phyloP scores from a whole-genome alignment of 2,329 filamentous ascomycete species.

The Emmonsiellopsis sp. region DNA sequence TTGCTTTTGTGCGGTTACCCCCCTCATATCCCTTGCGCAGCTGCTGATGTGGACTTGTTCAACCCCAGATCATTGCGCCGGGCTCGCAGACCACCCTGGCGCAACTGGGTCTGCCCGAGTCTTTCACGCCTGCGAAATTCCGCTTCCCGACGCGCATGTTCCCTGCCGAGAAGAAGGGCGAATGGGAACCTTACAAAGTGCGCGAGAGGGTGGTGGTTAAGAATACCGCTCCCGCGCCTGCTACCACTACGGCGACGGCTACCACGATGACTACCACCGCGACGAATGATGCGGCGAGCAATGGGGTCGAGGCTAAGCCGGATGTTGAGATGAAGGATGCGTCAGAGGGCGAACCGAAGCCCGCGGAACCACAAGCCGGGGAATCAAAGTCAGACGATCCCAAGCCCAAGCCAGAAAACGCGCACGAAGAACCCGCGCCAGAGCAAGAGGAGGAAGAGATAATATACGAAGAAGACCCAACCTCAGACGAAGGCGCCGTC shows the following conservation, averaged over 20 bases:
- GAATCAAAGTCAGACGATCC: slow-evolving; percentile 14
- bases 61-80: slow-evolving; percentile 40
- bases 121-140: slow-evolving; percentile 79
- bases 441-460: slow-evolving; percentile 35
- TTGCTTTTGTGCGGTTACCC: neutral
- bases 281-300: slow-evolving; percentile 10
- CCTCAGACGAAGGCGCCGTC: slow-evolving; percentile 78
- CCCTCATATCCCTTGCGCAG: neutral
- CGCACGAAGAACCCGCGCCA: slow-evolving; percentile 19
- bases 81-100: slow-evolving; percentile 86
- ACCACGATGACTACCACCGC: slow-evolving; percentile 6
- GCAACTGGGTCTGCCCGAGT: slow-evolving; percentile 79
- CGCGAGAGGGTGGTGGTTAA: slow-evolving; percentile 39
- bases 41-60: neutral
- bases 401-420: slow-evolving; percentile 11
- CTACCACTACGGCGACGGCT: neutral
- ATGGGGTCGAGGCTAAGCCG: slow-evolving; percentile 21
- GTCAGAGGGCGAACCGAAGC: slow-evolving; percentile 14
- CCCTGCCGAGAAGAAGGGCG: slow-evolving; percentile 61
- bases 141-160: slow-evolving; percentile 94
- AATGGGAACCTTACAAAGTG: slow-evolving; percentile 74
- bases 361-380: neutral
- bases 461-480: slow-evolving; percentile 79
- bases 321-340: slow-evolving; percentile 39
- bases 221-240: neutral